These are phyloP conservation scores for Grigorovia yakushimaensis DNA, from an alignment of 805 yeast genomes.

Conservation along the genomic window DNA sequence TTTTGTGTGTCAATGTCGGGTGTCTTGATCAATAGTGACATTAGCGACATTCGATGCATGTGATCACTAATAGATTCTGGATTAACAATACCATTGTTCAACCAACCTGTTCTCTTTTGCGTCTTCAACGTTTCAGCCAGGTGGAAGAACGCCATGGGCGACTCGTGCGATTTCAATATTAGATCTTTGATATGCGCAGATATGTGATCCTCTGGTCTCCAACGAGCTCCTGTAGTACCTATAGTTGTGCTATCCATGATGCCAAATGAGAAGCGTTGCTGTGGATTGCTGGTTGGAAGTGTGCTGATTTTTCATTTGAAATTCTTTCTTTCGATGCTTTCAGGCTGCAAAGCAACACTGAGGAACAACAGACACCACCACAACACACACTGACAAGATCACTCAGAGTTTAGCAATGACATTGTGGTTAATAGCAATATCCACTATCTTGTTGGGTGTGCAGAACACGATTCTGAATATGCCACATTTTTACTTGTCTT, in stretches of 20 bases:
- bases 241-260: neutral
- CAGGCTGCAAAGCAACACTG: too few relatives aligned
- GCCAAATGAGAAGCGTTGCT: too few relatives aligned
- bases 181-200: constrained; percentile 32
- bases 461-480: constrained; percentile 58
- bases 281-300: constrained; percentile 7
- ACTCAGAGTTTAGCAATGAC: neutral
- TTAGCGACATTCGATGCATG: constrained; percentile 88
- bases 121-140: constrained; percentile 62
- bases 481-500: constrained; percentile 35
- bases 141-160: constrained; percentile 46
- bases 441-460: neutral
- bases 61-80: constrained; percentile 76
- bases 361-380: too few relatives aligned
- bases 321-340: too few relatives aligned
- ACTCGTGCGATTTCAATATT: constrained; percentile 12
- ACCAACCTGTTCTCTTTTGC: constrained; percentile 90
- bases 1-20: constrained; percentile 45
- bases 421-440: neutral
- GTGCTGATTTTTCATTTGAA: too few relatives aligned
- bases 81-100: constrained; percentile 50
- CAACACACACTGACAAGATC: too few relatives aligned
- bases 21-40: constrained; percentile 54
- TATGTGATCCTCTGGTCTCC: constrained; percentile 39
- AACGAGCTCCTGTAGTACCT: constrained; percentile 8